These are phyloP conservation scores for Salvia sclarea DNA, from an alignment of 305 asterid species.

Conservation along the genomic window DNA sequence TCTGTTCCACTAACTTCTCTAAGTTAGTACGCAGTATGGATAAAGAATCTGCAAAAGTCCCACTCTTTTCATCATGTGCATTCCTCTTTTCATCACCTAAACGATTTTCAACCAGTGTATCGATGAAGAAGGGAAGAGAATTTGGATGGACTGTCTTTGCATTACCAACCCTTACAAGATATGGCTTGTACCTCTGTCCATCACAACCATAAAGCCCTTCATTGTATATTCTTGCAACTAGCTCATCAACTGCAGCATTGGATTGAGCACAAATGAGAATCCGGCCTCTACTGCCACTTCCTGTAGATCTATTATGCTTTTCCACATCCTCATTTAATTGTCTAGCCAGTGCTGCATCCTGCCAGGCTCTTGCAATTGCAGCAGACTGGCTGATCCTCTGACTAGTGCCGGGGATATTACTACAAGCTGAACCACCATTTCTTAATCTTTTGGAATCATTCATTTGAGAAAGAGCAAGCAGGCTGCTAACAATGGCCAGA, in stretches of 20 bases:
- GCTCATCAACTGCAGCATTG: slow-evolving; percentile 98
- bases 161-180: slow-evolving; percentile 96
- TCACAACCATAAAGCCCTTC: slow-evolving; percentile 77
- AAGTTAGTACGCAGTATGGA: slow-evolving; percentile 61
- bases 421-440: slow-evolving; percentile 40
- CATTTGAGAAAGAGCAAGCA: slow-evolving; percentile 68
- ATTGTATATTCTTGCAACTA: slow-evolving; percentile 80
- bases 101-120: slow-evolving; percentile 85
- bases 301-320: slow-evolving; percentile 42
- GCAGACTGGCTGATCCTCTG: slow-evolving; percentile 73
- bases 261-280: slow-evolving; percentile 97
- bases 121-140: slow-evolving; percentile 88
- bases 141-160: slow-evolving; percentile 84
- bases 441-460: slow-evolving; percentile 53
- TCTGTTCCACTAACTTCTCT: slow-evolving; percentile 82
- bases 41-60: slow-evolving; percentile 48
- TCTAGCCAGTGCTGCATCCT: slow-evolving; percentile 94
- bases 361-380: slow-evolving; percentile 98
- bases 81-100: slow-evolving; percentile 61
- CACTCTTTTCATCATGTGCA: slow-evolving; percentile 49
- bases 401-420: slow-evolving; percentile 42
- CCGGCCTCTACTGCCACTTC: slow-evolving; percentile 65
- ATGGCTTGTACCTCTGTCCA: slow-evolving; percentile 80
- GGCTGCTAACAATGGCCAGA: slow-evolving; percentile 82
- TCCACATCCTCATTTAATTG: slow-evolving; percentile 60